These are phyloP conservation scores for Trichoderma sp. DNA, from an alignment of 2,329 filamentous ascomycete species.

Conservation along the genomic window DNA sequence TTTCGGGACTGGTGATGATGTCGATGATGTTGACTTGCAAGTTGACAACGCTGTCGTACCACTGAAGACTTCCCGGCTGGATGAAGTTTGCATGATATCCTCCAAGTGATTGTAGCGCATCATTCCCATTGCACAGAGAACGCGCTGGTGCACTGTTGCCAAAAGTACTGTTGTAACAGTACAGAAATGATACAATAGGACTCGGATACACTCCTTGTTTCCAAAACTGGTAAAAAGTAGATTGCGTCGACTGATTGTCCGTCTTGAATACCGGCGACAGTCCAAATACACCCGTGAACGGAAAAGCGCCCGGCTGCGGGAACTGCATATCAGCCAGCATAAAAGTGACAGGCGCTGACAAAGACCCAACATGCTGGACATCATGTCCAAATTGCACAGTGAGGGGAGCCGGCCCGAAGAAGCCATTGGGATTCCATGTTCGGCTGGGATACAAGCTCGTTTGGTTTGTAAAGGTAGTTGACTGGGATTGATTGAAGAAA, in stretches of 20 bases:
- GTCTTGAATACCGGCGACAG: not conserved
- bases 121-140: not conserved
- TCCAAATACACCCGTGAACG: constrained; percentile 3
- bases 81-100: not conserved
- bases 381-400: not conserved
- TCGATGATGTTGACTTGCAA: not conserved
- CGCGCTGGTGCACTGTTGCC: not conserved
- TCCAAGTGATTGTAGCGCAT: not conserved
- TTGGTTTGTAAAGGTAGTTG: not conserved
- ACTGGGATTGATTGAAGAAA: not conserved
- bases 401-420: not conserved
- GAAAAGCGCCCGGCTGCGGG: not conserved
- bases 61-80: not conserved
- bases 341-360: not conserved
- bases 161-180: not conserved
- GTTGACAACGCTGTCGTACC: not conserved
- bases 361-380: not conserved
- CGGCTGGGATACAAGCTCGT: not conserved
- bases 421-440: not conserved
- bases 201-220: not conserved
- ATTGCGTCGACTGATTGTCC: not conserved
- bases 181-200: not conserved
- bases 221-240: not conserved
- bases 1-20: not conserved
- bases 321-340: not conserved